A percentile compares a stretch with the other conserved stretches of the same genome.
Evolutionary conservation across 176 grass and related monocot genomes (phyloP).

Genomic region (Canna indica): DNA sequence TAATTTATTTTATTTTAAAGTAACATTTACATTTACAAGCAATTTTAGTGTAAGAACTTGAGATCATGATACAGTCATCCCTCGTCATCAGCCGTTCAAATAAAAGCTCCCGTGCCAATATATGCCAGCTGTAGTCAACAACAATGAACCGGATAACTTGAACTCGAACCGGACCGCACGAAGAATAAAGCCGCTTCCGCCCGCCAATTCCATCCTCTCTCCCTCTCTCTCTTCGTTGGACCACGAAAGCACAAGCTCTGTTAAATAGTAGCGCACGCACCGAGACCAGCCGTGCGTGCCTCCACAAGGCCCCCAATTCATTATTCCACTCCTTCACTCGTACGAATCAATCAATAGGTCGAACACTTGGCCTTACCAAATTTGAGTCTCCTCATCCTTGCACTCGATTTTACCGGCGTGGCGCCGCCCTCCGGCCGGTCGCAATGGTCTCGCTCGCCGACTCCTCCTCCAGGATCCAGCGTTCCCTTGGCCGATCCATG

Average conservation of each 20-base stretch:
- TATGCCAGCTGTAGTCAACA: too few species aligned
- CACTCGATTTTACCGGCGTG: background rate
- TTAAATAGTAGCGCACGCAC: background rate
- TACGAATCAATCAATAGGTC: background rate
- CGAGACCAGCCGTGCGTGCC: background rate
- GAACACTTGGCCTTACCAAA: background rate
- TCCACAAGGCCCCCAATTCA: background rate
- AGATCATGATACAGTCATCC: too few species aligned
- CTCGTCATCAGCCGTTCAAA: too few species aligned
- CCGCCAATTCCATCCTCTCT: background rate
- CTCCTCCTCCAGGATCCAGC: conserved; percentile 23
- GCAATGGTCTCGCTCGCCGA: conserved; percentile 77
- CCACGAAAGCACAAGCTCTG: background rate
- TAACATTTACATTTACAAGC: too few species aligned
- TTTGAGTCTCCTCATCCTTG: background rate
- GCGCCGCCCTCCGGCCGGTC: background rate
- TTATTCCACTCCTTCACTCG: background rate
- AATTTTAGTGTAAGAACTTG: too few species aligned
- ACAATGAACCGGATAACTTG: too few species aligned
- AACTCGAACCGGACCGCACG: too few species aligned
- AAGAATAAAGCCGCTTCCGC: too few species aligned
- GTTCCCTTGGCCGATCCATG: conserved; percentile 48
- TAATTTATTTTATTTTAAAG: too few species aligned
- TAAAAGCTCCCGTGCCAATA: too few species aligned
- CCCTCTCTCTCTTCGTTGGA: too few species aligned